Evolutionary conservation across 2,329 filamentous ascomycete genomes (phyloP).

Genomic region (Sporothrix luriei): DNA sequence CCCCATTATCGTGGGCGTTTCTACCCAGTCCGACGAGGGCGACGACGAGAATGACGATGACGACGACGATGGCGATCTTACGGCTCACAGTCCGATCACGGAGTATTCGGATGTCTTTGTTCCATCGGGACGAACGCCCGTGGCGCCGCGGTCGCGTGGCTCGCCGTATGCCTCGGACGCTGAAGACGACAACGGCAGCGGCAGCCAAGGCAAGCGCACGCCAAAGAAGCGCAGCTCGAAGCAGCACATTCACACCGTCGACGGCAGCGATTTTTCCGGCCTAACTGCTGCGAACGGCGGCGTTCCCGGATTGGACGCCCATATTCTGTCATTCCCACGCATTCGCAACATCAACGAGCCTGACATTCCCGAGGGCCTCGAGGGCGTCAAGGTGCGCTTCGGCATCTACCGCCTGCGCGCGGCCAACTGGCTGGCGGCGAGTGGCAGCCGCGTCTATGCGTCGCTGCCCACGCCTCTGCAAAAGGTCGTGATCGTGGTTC

Average conservation of each 20-base stretch:
- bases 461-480: constrained; percentile 51
- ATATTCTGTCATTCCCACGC: constrained; percentile 66
- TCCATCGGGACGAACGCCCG: constrained; percentile 59
- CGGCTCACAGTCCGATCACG: constrained; percentile 43
- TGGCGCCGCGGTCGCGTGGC: constrained; percentile 53
- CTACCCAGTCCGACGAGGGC: not conserved
- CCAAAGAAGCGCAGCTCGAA: constrained; percentile 38
- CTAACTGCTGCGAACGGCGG: constrained; percentile 36
- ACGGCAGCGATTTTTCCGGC: constrained; percentile 34
- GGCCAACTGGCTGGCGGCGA: constrained; percentile 27
- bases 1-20: constrained; percentile 47
- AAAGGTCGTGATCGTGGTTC: constrained; percentile 40
- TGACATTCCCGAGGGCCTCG: constrained; percentile 47
- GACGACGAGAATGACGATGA: constrained; percentile 44
- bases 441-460: constrained; percentile 40
- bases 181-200: constrained; percentile 43
- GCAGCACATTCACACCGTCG: constrained; percentile 42
- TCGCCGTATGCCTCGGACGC: constrained; percentile 56
- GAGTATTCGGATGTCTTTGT: constrained; percentile 55
- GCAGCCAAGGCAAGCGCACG: constrained; percentile 30
- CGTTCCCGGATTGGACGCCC: constrained; percentile 43
- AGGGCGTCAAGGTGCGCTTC: constrained; percentile 47
- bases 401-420: constrained; percentile 39
- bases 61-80: constrained; percentile 42
- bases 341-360: constrained; percentile 51